Percentiles rank a stretch among this genome's conserved stretches.
phyloP scores from a whole-genome alignment of 2,329 filamentous ascomycete genomes.

The Epichloe gansuensis region DNA sequence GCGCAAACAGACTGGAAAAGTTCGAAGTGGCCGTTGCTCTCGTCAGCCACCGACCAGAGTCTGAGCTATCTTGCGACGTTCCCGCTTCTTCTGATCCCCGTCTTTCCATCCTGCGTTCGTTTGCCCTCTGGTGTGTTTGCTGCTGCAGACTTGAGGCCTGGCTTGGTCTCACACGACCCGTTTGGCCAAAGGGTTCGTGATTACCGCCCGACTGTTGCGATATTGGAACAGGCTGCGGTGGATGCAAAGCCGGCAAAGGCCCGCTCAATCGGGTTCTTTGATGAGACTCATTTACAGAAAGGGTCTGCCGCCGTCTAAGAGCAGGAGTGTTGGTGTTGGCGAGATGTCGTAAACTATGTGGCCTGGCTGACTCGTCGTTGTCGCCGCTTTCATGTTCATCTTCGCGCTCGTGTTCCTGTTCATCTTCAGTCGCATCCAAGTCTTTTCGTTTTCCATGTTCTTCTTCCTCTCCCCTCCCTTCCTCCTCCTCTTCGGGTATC shows the following conservation, averaged over 20 bases:
- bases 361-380: not conserved
- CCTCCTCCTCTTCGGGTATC: not conserved
- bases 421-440: not conserved
- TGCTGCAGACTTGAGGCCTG: not conserved
- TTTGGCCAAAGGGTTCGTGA: not conserved
- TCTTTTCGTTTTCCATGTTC: not conserved
- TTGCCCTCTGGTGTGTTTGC: not conserved
- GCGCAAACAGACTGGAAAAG: conserved; percentile 3
- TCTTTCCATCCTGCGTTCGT: not conserved
- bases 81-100: not conserved
- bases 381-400: conserved; percentile 6
- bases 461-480: not conserved
- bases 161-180: not conserved
- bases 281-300: not conserved
- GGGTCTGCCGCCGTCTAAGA: not conserved
- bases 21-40: conserved; percentile 6
- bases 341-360: not conserved
- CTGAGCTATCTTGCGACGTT: conserved; percentile 4
- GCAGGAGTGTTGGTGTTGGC: conserved; percentile 13
- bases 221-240: not conserved
- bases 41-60: conserved; percentile 6
- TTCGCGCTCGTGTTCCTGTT: conserved; percentile 1
- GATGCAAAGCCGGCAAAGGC: not conserved
- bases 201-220: not conserved
- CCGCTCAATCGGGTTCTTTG: conserved; percentile 1